Percentiles rank a stretch among this genome's conserved stretches.
These are phyloP conservation scores for Saccharomycopsis babjevae DNA, from an alignment of 805 yeast genomes.

Conservation along the genomic window DNA sequence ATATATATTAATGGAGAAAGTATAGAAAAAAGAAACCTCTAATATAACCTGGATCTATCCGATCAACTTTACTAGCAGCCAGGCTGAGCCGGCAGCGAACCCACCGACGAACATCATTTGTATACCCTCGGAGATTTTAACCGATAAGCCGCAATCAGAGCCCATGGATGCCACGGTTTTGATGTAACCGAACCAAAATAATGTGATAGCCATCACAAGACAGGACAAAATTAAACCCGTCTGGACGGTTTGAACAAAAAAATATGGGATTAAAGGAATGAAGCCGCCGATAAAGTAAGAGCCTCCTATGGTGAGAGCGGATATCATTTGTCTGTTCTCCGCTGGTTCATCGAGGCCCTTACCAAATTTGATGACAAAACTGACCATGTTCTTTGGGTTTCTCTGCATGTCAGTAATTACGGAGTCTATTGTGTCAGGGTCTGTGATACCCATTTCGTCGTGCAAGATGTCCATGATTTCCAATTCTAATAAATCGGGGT, in stretches of 20 bases:
- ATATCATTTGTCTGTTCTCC: conserved; percentile 76
- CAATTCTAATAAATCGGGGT: conserved; percentile 55
- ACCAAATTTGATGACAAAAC: conserved; percentile 79
- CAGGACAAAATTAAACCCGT: conserved; percentile 69
- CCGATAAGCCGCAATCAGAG: conserved; percentile 49
- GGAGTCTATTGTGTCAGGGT: conserved; percentile 59
- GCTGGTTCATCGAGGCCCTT: conserved; percentile 95
- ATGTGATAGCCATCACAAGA: conserved; percentile 72
- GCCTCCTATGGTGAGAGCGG: conserved; percentile 83
- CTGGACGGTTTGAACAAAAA: conserved; percentile 66
- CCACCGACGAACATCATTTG: conserved; percentile 96
- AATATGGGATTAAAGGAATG: conserved; percentile 84
- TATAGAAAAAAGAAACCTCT: too few species aligned
- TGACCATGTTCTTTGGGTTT: conserved; percentile 69
- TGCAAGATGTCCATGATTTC: conserved; percentile 73
- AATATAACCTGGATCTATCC: conserved; percentile 27
- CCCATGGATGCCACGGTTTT: conserved; percentile 85
- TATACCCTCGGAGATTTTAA: conserved; percentile 65
- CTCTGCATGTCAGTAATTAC: conserved; percentile 73
- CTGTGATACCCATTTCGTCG: conserved; percentile 48
- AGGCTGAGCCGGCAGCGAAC: conserved; percentile 95
- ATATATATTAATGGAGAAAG: too few species aligned
- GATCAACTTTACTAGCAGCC: conserved; percentile 77
- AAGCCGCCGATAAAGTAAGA: conserved; percentile 90
- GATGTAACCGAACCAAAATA: conserved; percentile 76